Evolutionary conservation across 768 basidiomycete species (phyloP), one percentile per base, ranked within the genome.

Genomic region (Obba rivulosa): DNA sequence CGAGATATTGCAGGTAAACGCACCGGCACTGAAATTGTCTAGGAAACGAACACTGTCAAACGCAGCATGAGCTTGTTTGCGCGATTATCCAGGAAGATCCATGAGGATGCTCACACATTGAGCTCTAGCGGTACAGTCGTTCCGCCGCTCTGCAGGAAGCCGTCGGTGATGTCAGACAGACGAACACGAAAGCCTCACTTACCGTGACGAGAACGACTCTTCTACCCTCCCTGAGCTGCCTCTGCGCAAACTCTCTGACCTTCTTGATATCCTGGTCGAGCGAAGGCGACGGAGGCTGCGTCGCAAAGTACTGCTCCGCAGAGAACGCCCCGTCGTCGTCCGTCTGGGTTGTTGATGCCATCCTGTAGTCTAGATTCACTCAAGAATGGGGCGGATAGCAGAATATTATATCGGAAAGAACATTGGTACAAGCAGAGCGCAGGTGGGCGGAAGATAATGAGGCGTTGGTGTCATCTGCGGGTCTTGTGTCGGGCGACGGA

Each of bases 11-110:
- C 28, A 16, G 21, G 17, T 16, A 2, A 28, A 62, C 84, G 52
- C 41, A 88, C 92, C 92, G 51, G 96, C 95, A 67, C 93, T 96
- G 69, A 98, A 98, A 72, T 99, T 98, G 65, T 98, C 95, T 23
- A 99, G 76, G 66, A 97, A 99, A 43, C 96, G 90, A 41, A 99
- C 96, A 58, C 95, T 99, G 60, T n/a, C 55, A 49, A 52, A 38
- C 35, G 22, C 34, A 63, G 50, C 56, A 50, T 55, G 49, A 57
- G 52, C 47, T 43, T 23, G 46, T 37, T 48, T 38, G 48, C 41
- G 48, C 42, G 9, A 44, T 42, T 35, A 42, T 39, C 28, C 37
- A 31, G 28, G 42, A 47, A 40, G 34, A 43, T 31, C 44, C 21
- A 35, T 34, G 41, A 44, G 18, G 17, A 23, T 46, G 75, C 94